A percentile compares a stretch with the other conserved stretches of the same genome.
These are phyloP conservation scores for Teunomyces barrocoloradensis DNA, from an alignment of 805 yeast species.

Conservation along the genomic window DNA sequence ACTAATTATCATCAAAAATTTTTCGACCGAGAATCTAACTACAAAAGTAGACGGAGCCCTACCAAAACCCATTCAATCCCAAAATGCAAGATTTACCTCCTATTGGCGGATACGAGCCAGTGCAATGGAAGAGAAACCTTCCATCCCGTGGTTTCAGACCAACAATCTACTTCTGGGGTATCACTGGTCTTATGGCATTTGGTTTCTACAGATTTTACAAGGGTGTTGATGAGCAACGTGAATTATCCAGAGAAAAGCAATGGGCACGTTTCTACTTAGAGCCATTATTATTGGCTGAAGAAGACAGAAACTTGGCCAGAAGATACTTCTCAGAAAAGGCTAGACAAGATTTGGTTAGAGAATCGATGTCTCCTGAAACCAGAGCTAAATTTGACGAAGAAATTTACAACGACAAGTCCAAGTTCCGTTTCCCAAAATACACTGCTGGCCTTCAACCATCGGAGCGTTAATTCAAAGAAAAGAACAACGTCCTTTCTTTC, in stretches of 20 bases:
- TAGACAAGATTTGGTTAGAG: conserved; percentile 57
- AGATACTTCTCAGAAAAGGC: conserved; percentile 62
- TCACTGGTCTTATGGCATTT: conserved; percentile 62
- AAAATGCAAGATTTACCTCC: conserved; percentile 87
- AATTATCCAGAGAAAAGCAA: conserved; percentile 67
- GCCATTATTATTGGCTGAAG: conserved; percentile 78
- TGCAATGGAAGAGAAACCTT: conserved; percentile 85
- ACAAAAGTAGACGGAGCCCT: background rate
- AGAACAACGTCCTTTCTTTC: background rate
- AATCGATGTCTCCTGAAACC: conserved; percentile 37
- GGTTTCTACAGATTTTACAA: conserved; percentile 67
- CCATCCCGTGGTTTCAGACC: conserved; percentile 88
- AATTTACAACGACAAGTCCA: conserved; percentile 42
- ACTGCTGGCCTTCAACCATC: conserved; percentile 39
- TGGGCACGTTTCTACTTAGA: conserved; percentile 74
- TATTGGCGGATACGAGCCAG: conserved; percentile 76
- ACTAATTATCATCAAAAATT: conserved; percentile 6
- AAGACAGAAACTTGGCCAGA: conserved; percentile 75
- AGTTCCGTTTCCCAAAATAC: conserved; percentile 42
- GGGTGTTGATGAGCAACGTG: conserved; percentile 74
- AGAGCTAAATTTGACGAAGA: conserved; percentile 43
- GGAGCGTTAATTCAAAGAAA: conserved; percentile 14
- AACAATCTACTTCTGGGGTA: conserved; percentile 61
- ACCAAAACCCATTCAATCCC: background rate
- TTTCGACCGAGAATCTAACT: background rate